Percentiles rank a stretch among this genome's conserved stretches.
Evolutionary conservation across 306 rosid genomes (phyloP).

Genomic region (Inga leiocalycina): DNA sequence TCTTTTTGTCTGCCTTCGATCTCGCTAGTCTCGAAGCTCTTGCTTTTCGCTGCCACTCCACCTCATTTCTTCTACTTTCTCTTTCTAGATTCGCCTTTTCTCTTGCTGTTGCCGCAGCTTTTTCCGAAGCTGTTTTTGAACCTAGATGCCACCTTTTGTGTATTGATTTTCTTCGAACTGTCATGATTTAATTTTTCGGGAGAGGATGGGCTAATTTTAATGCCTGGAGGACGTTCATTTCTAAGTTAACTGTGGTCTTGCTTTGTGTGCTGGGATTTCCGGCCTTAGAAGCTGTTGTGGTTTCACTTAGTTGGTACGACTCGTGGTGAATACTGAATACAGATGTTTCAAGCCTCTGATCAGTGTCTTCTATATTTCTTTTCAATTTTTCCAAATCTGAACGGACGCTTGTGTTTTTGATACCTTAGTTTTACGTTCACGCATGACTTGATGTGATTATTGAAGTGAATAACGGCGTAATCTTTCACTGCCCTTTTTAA

Average conservation of each 20-base stretch:
- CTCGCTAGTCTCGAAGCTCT: slow-evolving; percentile 16
- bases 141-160: slow-evolving; percentile 37
- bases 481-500: slow-evolving; percentile 20
- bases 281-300: not conserved
- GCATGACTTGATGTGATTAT: slow-evolving; percentile 25
- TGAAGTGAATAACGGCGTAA: not conserved
- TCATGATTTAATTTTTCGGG: not conserved
- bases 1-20: slow-evolving; percentile 27
- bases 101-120: slow-evolving; percentile 19
- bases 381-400: slow-evolving; percentile 6
- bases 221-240: not conserved
- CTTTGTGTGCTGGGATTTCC: not conserved
- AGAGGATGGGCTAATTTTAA: not conserved
- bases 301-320: not conserved
- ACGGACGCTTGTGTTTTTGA: not conserved
- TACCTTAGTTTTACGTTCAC: not conserved
- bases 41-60: slow-evolving; percentile 32
- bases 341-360: not conserved
- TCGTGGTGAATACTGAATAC: slow-evolving; percentile 4
- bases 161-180: not conserved
- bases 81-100: slow-evolving; percentile 36
- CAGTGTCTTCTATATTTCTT: not conserved
- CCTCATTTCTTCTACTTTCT: slow-evolving; percentile 28
- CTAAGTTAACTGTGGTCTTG: not conserved
- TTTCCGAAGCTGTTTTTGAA: slow-evolving; percentile 5